A percentile compares a stretch with the other conserved stretches of the same genome.
These are phyloP conservation scores for Argentina anserina DNA, from an alignment of 306 rosid species.

Conservation along the genomic window DNA sequence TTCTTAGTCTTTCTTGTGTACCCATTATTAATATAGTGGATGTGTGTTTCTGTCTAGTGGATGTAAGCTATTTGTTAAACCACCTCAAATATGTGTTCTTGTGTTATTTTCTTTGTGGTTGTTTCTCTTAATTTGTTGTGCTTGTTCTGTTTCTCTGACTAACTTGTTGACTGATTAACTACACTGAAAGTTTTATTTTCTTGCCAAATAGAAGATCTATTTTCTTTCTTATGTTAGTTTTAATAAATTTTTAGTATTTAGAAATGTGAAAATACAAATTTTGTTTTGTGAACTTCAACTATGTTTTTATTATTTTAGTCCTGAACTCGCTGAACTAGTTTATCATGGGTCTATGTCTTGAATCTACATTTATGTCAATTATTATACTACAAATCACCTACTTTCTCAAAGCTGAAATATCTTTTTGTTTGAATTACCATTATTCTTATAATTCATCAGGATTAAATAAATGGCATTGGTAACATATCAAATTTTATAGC, in stretches of 20 bases:
- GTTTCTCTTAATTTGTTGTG: too few species aligned
- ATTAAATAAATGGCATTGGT: too few species aligned
- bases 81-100: too few species aligned
- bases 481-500: too few species aligned
- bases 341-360: constrained; percentile 21
- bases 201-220: neutral
- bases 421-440: neutral
- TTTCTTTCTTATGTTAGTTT: neutral
- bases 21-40: too few species aligned
- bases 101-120: too few species aligned
- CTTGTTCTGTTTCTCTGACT: too few species aligned
- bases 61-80: too few species aligned
- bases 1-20: too few species aligned
- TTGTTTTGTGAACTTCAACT: neutral
- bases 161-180: too few species aligned
- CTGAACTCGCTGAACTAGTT: neutral
- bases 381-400: neutral
- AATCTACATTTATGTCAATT: neutral
- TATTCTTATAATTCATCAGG: neutral
- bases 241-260: neutral
- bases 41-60: too few species aligned
- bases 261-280: neutral
- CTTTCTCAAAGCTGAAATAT: neutral
- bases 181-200: neutral
- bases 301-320: neutral